phyloP scores from a whole-genome alignment of 2,329 filamentous ascomycete genomes.

The Hirsutella thompsonii region DNA sequence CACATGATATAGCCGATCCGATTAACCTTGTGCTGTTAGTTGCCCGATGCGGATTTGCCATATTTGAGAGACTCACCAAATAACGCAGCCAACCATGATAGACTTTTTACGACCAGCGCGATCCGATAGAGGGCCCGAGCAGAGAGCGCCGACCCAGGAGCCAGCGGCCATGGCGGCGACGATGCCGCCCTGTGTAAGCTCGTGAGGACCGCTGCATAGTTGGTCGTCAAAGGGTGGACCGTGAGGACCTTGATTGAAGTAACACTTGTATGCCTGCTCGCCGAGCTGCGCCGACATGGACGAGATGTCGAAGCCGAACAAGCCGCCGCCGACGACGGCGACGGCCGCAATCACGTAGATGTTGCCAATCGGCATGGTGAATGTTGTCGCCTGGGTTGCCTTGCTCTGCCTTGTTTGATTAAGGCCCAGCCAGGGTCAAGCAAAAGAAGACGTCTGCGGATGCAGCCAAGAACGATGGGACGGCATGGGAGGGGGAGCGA shows the following conservation, averaged over 20 bases:
- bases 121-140: slow-evolving; percentile 36
- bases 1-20: slow-evolving; percentile 32
- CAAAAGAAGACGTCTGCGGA: background rate
- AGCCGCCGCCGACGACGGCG: slow-evolving; percentile 24
- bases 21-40: slow-evolving; percentile 23
- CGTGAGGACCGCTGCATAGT: slow-evolving; percentile 20
- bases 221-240: slow-evolving; percentile 17
- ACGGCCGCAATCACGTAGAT: slow-evolving; percentile 22
- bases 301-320: slow-evolving; percentile 44
- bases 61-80: slow-evolving; percentile 28
- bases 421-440: background rate
- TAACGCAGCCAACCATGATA: slow-evolving; percentile 34
- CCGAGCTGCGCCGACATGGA: slow-evolving; percentile 36
- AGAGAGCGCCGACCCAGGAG: slow-evolving; percentile 34
- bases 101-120: slow-evolving; percentile 33
- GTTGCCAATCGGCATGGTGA: slow-evolving; percentile 18
- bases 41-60: background rate
- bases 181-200: slow-evolving; percentile 36
- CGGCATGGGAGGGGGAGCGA: background rate
- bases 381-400: background rate
- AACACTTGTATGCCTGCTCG: slow-evolving; percentile 23
- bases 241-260: slow-evolving; percentile 22
- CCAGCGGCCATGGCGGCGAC: slow-evolving; percentile 38
- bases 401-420: background rate
- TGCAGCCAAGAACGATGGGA: background rate